Evolutionary conservation across 495 filamentous ascomycete genomes (phyloP), one percentile per base, ranked within the genome.

Genomic region (Penicillium bialowiezense): DNA sequence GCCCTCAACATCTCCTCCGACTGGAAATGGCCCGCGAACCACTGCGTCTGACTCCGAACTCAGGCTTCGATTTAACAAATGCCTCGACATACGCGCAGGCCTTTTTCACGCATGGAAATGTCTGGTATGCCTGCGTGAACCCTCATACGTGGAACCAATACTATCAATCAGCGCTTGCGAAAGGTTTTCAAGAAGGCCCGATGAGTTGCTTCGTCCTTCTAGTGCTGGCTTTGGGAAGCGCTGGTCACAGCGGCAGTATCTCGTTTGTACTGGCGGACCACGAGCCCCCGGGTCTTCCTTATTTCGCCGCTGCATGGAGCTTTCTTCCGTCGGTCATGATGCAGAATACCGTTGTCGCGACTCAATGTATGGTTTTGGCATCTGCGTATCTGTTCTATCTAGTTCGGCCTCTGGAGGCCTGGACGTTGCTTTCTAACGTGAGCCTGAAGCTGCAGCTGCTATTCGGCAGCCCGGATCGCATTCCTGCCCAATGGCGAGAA

Each of bases 51-150:
- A 67, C 64, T 33, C 59, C 72, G 24, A 80, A 79, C 21, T 70
- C 86, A 9, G 83, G 83, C 7, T 75, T 89, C 28, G 87, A 91
- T 62, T 63, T 91, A 55, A 83, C 83, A 17, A 88, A 90, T 65
- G 85, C 85, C n/a, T 73, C 79, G 18, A 73, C 78, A 12, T 90
- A 90, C 66, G 82, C 88, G 41, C 80, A 84, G 59, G 79, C 87
- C 7, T 91, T 87, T 67, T 92, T 92, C 55, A 81, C 85, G 35
- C 76, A 84, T 19, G 88, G 89, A 47, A 91, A 91, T 59, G 77
- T 89, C 5, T 92, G 88, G 86, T 91, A 91, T 53, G 88, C 88
- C 26, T 88, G 85, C 63, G 87, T 92, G 44, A 91, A 90, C 64
- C 88, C 88, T 18, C 88, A 85, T 66, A 87, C 81, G 15, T 92